phyloP scores from a whole-genome alignment of 805 yeast species.

The Candida taoyuanica region DNA sequence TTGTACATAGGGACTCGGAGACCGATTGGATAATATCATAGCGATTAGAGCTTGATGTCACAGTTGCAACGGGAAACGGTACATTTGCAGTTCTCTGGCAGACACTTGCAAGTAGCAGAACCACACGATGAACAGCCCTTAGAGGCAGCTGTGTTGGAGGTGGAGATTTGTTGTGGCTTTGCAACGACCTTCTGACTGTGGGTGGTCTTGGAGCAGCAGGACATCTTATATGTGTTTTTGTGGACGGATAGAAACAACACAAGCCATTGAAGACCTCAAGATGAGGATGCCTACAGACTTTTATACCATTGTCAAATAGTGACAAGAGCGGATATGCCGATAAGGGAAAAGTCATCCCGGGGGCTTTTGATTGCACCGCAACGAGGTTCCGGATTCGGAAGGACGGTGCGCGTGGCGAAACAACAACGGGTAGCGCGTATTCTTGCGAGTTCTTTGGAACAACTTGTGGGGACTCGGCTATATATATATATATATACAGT shows the following conservation, averaged over 20 bases:
- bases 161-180: slow-evolving; percentile 19
- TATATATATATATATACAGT: too few species aligned
- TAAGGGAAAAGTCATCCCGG: slow-evolving; percentile 4
- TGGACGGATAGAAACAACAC: too few species aligned
- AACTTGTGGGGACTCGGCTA: too few species aligned
- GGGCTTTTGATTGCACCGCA: slow-evolving; percentile 7
- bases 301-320: background rate
- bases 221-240: slow-evolving; percentile 15
- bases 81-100: slow-evolving; percentile 25
- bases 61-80: slow-evolving; percentile 22
- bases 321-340: background rate
- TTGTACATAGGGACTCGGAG: too few species aligned
- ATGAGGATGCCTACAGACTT: background rate
- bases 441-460: too few species aligned
- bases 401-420: slow-evolving; percentile 12
- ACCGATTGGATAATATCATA: too few species aligned
- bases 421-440: too few species aligned
- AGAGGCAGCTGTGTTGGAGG: slow-evolving; percentile 24
- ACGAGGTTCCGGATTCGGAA: slow-evolving; percentile 16
- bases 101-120: slow-evolving; percentile 25
- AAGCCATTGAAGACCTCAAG: too few species aligned
- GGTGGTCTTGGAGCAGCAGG: slow-evolving; percentile 23
- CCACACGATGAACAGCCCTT: slow-evolving; percentile 23
- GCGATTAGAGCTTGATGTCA: slow-evolving; percentile 23
- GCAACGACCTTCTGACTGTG: slow-evolving; percentile 5